Evolutionary conservation across 208 protist species (phyloP).

Genomic region (Trypanosoma scelopori): DNA sequence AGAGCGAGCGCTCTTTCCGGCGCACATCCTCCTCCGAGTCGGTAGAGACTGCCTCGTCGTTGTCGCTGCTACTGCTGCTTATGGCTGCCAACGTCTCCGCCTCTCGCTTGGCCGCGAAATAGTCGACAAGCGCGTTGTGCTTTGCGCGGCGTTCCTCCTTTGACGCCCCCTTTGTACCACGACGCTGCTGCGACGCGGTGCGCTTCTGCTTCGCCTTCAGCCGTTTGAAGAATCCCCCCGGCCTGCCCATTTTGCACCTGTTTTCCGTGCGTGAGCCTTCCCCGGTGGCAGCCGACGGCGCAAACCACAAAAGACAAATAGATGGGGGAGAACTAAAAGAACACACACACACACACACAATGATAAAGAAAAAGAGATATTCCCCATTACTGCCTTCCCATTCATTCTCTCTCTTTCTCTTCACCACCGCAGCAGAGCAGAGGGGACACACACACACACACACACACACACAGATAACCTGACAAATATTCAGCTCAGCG

Average conservation of each 20-base stretch:
- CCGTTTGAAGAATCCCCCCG: conserved; percentile 82
- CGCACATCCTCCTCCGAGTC: conserved; percentile 50
- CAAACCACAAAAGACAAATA: conserved; percentile 15
- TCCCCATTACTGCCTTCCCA: too few species aligned
- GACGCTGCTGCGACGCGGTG: conserved; percentile 36
- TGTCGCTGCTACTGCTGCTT: conserved; percentile 71
- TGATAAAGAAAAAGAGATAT: too few species aligned
- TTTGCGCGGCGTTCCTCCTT: conserved; percentile 74
- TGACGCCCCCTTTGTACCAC: conserved; percentile 79
- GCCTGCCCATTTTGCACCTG: conserved; percentile 53
- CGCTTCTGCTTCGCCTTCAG: conserved; percentile 78
- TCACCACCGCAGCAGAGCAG: too few species aligned
- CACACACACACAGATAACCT: too few species aligned
- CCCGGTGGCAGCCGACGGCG: too few species aligned
- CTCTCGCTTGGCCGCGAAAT: conserved; percentile 74
- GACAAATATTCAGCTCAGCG: too few species aligned
- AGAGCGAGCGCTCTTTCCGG: conserved; percentile 36
- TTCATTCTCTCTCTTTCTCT: too few species aligned
- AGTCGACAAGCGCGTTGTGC: conserved; percentile 67
- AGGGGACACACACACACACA: too few species aligned
- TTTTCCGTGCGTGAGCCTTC: neutral
- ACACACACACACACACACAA: too few species aligned
- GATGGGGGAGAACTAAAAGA: conserved; percentile 10
- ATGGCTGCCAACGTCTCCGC: conserved; percentile 70
- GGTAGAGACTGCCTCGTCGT: conserved; percentile 46